phyloP scores from a whole-genome alignment of 441 rosid species.

The Syzygium syzygioides region DNA sequence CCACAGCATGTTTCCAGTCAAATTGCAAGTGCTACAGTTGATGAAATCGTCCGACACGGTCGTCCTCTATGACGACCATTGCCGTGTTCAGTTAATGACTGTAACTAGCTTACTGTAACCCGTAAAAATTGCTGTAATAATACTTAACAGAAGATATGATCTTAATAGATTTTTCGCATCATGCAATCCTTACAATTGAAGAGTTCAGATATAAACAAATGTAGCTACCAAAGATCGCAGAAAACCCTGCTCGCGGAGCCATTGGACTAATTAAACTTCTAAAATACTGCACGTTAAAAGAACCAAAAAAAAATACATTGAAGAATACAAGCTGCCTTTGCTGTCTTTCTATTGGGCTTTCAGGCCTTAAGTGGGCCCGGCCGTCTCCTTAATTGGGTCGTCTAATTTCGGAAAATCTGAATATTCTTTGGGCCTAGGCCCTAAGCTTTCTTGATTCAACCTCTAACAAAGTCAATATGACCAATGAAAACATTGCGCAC shows the following conservation, averaged over 20 bases:
- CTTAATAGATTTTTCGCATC: neutral
- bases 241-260: neutral
- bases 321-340: neutral
- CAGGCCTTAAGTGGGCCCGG: neutral
- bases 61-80: neutral
- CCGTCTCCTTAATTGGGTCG: neutral
- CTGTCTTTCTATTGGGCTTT: neutral
- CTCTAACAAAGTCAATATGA: neutral
- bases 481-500: neutral
- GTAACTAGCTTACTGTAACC: neutral
- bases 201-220: neutral
- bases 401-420: neutral
- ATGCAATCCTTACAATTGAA: neutral
- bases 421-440: neutral
- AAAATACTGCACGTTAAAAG: neutral
- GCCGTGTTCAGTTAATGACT: neutral
- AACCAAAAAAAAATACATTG: neutral
- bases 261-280: neutral
- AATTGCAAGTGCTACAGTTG: neutral
- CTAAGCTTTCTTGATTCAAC: neutral
- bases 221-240: neutral
- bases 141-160: neutral
- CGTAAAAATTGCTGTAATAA: neutral
- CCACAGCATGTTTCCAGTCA: neutral
- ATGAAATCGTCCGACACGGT: neutral